Percentiles rank a stretch among this genome's conserved stretches.
Conservation (phyloP, 306 rosid species). For the Hippophae gyantsensis region DNA sequence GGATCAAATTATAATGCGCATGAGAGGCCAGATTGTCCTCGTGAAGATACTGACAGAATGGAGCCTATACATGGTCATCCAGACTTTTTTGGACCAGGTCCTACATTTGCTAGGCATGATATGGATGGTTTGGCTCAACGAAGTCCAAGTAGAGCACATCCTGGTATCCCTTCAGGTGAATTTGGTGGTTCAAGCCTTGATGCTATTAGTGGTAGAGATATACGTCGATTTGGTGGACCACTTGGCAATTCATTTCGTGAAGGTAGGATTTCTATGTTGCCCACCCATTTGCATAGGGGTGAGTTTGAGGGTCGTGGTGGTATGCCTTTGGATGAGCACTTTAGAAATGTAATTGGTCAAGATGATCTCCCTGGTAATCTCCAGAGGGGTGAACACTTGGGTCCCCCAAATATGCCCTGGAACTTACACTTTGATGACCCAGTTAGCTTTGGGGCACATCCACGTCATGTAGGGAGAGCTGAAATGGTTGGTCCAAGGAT, state of each 20-base stretch:
- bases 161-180: slow-evolving; percentile 41
- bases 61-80: slow-evolving; percentile 37
- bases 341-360: slow-evolving; percentile 53
- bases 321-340: slow-evolving; percentile 56
- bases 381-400: slow-evolving; percentile 54
- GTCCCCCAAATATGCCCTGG: slow-evolving; percentile 51
- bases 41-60: slow-evolving; percentile 39
- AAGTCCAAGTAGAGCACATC: slow-evolving; percentile 62
- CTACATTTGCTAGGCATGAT: slow-evolving; percentile 41
- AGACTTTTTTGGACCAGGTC: slow-evolving; percentile 49
- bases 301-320: slow-evolving; percentile 54
- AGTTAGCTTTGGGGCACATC: slow-evolving; percentile 53
- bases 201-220: slow-evolving; percentile 68
- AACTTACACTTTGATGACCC: slow-evolving; percentile 54
- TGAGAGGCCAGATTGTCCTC: slow-evolving; percentile 44
- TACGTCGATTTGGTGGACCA: slow-evolving; percentile 54
- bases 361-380: slow-evolving; percentile 45
- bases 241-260: slow-evolving; percentile 45
- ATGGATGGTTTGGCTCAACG: slow-evolving; percentile 50
- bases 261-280: slow-evolving; percentile 33
- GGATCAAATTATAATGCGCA: slow-evolving; percentile 29
- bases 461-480: slow-evolving; percentile 50
- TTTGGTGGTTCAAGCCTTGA: slow-evolving; percentile 46
- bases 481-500: slow-evolving; percentile 54
- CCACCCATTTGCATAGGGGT: too few relatives aligned